phyloP scores from a whole-genome alignment of 768 basidiomycete species.

The Leccinum subgranulosum region DNA sequence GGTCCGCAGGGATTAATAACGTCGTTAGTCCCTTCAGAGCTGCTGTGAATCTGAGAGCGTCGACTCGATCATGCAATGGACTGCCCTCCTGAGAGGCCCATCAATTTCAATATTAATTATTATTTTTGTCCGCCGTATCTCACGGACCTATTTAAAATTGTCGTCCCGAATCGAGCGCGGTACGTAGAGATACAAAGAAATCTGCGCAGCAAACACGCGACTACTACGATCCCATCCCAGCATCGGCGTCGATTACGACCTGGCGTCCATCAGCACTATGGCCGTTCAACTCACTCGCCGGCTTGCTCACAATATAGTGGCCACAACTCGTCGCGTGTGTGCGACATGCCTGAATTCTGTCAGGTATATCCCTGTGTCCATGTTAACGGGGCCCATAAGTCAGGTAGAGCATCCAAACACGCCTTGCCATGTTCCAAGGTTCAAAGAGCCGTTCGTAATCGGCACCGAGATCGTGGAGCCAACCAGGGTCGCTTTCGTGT shows the following conservation, averaged over 20 bases:
- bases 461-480: conserved; percentile 82
- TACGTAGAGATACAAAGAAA: background rate
- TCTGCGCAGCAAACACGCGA: background rate
- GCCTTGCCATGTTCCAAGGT: conserved; percentile 95
- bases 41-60: background rate
- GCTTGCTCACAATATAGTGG: conserved; percentile 70
- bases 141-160: background rate
- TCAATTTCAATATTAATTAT: conserved; percentile 15
- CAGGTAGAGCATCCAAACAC: conserved; percentile 7
- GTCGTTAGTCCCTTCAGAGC: background rate
- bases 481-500: conserved; percentile 85
- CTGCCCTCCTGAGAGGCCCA: conserved; percentile 1
- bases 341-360: conserved; percentile 75
- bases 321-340: conserved; percentile 70
- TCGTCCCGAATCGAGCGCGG: background rate
- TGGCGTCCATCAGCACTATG: conserved; percentile 4
- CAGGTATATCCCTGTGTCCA: conserved; percentile 68
- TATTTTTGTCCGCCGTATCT: conserved; percentile 11
- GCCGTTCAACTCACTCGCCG: background rate
- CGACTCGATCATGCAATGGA: background rate
- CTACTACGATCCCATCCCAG: background rate
- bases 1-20: background rate
- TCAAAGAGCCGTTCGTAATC: conserved; percentile 73
- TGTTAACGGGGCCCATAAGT: conserved; percentile 1
- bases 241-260: conserved; percentile 4